Conservation (phyloP, 2,329 filamentous ascomycete species). For the Daldinia sp. region DNA sequence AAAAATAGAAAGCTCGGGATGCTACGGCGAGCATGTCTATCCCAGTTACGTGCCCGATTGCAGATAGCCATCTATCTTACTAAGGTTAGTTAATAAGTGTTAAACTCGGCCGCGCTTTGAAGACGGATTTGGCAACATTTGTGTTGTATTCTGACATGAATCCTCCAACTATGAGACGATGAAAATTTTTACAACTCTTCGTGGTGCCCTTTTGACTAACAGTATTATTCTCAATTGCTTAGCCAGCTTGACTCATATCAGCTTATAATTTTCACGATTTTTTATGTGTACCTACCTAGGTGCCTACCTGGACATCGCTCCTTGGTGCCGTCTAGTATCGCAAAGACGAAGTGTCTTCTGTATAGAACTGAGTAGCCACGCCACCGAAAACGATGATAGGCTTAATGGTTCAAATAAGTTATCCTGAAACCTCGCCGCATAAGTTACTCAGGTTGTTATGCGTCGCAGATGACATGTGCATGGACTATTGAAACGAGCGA, state of each 20-base stretch:
- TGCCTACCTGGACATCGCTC: background rate
- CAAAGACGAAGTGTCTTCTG: background rate
- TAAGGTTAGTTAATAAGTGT: too few relatives aligned
- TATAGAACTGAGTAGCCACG: background rate
- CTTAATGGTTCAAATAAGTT: too few relatives aligned
- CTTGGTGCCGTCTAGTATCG: background rate
- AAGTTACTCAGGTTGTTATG: background rate
- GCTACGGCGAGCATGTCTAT: background rate
- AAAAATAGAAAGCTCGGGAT: background rate
- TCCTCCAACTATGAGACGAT: background rate
- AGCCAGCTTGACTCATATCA: background rate
- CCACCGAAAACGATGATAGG: background rate
- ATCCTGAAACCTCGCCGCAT: too few relatives aligned
- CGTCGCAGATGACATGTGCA: too few relatives aligned
- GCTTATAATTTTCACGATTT: background rate
- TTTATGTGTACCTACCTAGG: too few relatives aligned
- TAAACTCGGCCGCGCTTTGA: background rate
- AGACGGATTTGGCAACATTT: background rate
- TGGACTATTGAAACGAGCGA: too few relatives aligned
- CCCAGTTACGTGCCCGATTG: background rate
- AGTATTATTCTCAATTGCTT: background rate
- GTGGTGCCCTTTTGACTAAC: background rate
- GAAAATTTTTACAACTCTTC: background rate
- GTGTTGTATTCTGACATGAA: background rate
- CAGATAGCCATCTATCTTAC: background rate